Evolutionary conservation across 495 filamentous ascomycete species (phyloP), one percentile per base, ranked within the genome.

Genomic region (Rusavskia elegans): DNA sequence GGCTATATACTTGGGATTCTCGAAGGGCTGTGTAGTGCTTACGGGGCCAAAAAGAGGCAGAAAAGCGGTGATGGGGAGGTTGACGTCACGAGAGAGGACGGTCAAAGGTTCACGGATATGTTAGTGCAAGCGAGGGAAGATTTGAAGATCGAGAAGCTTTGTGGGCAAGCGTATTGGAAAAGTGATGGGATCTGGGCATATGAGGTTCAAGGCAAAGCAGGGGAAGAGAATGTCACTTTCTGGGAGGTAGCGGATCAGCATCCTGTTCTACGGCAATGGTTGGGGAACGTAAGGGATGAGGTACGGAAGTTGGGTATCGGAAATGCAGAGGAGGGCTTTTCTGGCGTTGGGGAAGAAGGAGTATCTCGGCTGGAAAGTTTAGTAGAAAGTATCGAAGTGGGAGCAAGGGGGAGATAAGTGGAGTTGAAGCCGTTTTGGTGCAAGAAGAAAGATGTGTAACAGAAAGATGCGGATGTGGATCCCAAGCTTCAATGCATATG

Each of bases 1-100:
- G 89, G 89, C 0, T 78, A 74, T 30, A 60, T 88, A 16, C 63
- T 92, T 5, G 88, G 88, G 0, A 67, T 82, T 8, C 55, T 93
- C 19, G 83, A 90, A 61, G 85, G 83, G 0, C 51, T 90, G 17
- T 23, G 63, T 63, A 6, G 52, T 57, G 23, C 66, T 60, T 13
- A 46, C 60, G 17, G 52, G 20, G 57, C 53, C 30, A 60, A 53
- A n/a, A 25, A 17, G 1, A 3, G 9, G 23, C 44, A 46, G 44
- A 21, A 46, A 17, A 35, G 38, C 20, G 32, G 27, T 3, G 53
- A 36, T 10, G 55, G 50, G 16, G 59, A 51, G 8, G 60, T 56
- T 10, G 55, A 42, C 7, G 59, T 60, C 50, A 45, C 52, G 49
- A 57, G 60, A 27, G 61, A 48, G 21, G 62, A 55, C 55, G 57